Percentiles rank a stretch among this genome's conserved stretches.
Conservation (phyloP, 2,329 filamentous ascomycete species). For the Sordariomycetes sp. region DNA sequence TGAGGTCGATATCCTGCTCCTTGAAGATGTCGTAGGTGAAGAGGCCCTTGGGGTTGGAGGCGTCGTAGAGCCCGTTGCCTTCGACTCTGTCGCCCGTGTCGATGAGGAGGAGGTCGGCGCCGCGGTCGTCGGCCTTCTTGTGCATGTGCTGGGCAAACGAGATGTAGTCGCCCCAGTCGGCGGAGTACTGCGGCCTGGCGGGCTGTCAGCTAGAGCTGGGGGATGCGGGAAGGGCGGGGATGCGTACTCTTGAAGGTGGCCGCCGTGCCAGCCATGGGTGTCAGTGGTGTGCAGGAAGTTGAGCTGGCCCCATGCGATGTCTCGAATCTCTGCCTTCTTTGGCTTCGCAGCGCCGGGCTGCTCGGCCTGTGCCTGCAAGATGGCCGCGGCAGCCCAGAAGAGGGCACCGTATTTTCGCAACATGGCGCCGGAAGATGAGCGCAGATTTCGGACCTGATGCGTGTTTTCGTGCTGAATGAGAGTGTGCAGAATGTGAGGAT, state of each 20-base stretch:
- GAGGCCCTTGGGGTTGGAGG: conserved; percentile 73
- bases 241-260: conserved; percentile 77
- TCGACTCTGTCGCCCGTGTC: conserved; percentile 93
- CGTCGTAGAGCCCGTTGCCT: conserved; percentile 90
- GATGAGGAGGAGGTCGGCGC: conserved; percentile 79
- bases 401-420: conserved; percentile 1
- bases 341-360: conserved; percentile 77
- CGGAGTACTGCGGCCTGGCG: conserved; percentile 72
- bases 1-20: conserved; percentile 71
- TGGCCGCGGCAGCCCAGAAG: conserved; percentile 5
- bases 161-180: conserved; percentile 96
- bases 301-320: conserved; percentile 83
- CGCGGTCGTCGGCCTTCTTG: conserved; percentile 64
- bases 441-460: neutral
- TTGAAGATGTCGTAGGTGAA: conserved; percentile 84
- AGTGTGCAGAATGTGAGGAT: neutral
- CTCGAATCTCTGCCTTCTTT: conserved; percentile 68
- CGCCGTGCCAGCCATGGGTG: conserved; percentile 90
- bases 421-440: neutral
- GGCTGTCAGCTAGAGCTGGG: neutral
- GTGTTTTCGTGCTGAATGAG: neutral
- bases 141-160: conserved; percentile 82
- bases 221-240: neutral
- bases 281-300: conserved; percentile 98
- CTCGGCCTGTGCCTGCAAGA: conserved; percentile 31